Conservation (phyloP, 257 asterid species). For the Solanum paucissectum region DNA sequence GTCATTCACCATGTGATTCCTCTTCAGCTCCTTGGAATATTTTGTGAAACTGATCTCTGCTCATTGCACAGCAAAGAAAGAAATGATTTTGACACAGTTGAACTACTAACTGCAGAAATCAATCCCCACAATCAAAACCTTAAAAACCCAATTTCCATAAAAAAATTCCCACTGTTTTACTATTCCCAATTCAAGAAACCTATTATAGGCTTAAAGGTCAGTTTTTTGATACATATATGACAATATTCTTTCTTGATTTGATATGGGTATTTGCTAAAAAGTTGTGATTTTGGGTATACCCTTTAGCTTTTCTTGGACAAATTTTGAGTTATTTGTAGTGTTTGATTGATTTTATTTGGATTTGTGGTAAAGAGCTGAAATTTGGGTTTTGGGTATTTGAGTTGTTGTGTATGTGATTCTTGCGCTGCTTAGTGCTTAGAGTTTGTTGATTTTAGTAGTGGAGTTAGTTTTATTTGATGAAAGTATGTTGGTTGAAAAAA, state of each 20-base stretch:
- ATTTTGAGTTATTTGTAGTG: not conserved
- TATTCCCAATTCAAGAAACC: not conserved
- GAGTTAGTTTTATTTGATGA: constrained; percentile 30
- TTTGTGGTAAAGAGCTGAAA: not conserved
- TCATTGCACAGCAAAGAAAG: not conserved
- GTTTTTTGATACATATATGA: not conserved
- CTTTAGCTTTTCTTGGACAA: not conserved
- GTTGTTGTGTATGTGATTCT: not conserved
- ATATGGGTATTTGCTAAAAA: not conserved
- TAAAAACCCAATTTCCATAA: not conserved
- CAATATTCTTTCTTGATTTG: not conserved
- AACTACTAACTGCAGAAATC: not conserved
- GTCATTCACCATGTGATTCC: not conserved
- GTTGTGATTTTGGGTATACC: not conserved
- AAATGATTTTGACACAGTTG: not conserved
- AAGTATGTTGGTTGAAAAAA: constrained; percentile 20
- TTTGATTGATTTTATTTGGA: not conserved
- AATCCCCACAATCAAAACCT: not conserved
- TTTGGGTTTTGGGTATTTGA: not conserved
- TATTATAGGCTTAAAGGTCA: not conserved
- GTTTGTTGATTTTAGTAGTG: not conserved
- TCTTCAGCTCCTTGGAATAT: not conserved
- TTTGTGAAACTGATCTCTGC: not conserved
- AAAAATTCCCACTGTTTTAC: not conserved
- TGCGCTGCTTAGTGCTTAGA: not conserved